Percentiles rank a stretch among this genome's conserved stretches.
These are phyloP conservation scores for Tetradesmus obliquus DNA, from an alignment of 139 green algal genomes.

Conservation along the genomic window DNA sequence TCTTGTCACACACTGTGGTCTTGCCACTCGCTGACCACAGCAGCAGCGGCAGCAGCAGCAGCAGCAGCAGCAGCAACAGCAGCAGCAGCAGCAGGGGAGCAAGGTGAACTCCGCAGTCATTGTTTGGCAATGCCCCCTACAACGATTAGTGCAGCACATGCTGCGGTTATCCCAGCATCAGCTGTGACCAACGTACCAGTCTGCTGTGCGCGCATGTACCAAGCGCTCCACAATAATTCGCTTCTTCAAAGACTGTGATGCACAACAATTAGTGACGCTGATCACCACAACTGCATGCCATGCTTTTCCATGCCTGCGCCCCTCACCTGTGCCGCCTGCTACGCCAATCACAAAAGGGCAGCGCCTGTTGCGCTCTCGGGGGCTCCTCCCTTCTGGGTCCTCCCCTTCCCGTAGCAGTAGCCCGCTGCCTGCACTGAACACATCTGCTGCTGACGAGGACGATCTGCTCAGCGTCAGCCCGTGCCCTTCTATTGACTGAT, in stretches of 20 bases:
- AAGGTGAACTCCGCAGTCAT: not conserved
- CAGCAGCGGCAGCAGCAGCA: not conserved
- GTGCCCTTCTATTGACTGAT: not conserved
- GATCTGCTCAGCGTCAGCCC: constrained; percentile 3
- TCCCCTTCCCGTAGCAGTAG: constrained; percentile 15
- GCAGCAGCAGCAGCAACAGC: not conserved
- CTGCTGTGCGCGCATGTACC: no score
- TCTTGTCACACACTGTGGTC: constrained; percentile 87
- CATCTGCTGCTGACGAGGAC: constrained; percentile 17
- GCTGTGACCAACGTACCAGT: no score
- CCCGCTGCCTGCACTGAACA: constrained; percentile 17
- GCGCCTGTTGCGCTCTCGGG: not conserved
- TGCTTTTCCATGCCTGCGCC: not conserved
- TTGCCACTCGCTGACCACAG: constrained; percentile 51
- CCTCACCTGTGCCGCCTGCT: constrained; percentile 76
- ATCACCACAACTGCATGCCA: no score
- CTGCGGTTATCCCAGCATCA: no score
- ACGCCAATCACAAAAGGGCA: constrained; percentile 71
- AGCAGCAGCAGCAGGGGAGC: not conserved
- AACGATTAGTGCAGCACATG: no score
- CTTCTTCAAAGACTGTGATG: no score
- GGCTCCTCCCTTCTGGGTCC: constrained; percentile 1
- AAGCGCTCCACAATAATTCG: no score
- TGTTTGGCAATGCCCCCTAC: no score
- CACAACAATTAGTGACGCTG: no score